Evolutionary conservation across 352 stramenopile genomes (phyloP).

Genomic region (Phytopythium vexans): DNA sequence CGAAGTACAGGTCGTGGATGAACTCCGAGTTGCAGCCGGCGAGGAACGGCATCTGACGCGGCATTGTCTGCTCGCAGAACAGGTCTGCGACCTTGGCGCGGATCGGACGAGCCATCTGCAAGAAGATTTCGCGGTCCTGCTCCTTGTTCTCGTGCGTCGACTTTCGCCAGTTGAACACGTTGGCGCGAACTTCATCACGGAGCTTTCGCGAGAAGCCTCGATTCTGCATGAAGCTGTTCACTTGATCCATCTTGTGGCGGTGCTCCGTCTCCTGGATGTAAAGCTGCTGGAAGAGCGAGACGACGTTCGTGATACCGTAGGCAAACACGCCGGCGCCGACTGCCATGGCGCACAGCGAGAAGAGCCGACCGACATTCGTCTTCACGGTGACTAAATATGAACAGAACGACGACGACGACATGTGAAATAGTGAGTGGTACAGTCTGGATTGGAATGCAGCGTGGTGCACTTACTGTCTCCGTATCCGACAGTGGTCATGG

Average conservation of each 20-base stretch:
- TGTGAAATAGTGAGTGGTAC: conserved; percentile 1
- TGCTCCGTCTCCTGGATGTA: conserved; percentile 65
- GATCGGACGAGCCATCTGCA: conserved; percentile 71
- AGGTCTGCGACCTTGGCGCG: conserved; percentile 62
- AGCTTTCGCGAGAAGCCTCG: conserved; percentile 56
- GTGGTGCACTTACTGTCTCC: conserved; percentile 50
- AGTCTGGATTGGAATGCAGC: not conserved
- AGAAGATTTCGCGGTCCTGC: conserved; percentile 59
- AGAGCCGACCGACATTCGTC: conserved; percentile 60
- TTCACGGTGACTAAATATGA: conserved; percentile 55
- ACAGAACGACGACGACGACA: conserved; percentile 1
- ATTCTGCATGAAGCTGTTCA: conserved; percentile 75
- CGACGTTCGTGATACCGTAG: conserved; percentile 83
- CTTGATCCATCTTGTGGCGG: conserved; percentile 71
- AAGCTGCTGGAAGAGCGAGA: conserved; percentile 73
- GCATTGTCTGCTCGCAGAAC: conserved; percentile 78
- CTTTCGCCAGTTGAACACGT: conserved; percentile 79
- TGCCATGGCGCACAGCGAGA: conserved; percentile 72
- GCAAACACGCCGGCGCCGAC: conserved; percentile 78
- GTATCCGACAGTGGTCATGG: conserved; percentile 78
- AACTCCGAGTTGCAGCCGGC: conserved; percentile 72
- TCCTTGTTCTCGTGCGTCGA: conserved; percentile 67
- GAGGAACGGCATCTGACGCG: conserved; percentile 62
- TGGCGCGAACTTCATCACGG: conserved; percentile 72
- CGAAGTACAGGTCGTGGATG: conserved; percentile 75